phyloP scores from a whole-genome alignment of 495 filamentous ascomycete species.

The Podospora didyma region DNA sequence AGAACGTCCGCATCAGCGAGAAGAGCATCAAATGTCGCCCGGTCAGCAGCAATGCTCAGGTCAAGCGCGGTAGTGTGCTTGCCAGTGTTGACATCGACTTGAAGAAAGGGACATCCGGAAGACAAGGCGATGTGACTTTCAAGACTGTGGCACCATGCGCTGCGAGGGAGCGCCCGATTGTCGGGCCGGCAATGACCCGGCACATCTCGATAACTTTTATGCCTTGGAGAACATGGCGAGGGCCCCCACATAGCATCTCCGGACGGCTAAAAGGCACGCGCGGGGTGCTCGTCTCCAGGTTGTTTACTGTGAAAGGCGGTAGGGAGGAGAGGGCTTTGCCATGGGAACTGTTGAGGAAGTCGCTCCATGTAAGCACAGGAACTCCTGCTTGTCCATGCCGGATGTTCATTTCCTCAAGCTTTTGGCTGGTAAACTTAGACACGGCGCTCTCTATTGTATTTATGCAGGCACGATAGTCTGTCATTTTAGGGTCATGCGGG shows the following conservation, averaged over 20 bases:
- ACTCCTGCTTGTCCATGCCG: conserved; percentile 62
- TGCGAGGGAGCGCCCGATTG: conserved; percentile 60
- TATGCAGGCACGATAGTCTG: conserved; percentile 62
- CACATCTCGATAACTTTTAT: conserved; percentile 65
- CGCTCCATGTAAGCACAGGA: conserved; percentile 59
- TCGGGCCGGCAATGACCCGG: conserved; percentile 60
- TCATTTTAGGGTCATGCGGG: conserved; percentile 57
- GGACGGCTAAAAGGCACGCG: conserved; percentile 49
- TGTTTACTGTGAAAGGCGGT: conserved; percentile 23
- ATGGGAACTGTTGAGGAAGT: conserved; percentile 59
- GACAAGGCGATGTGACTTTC: conserved; percentile 63
- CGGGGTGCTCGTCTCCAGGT: conserved; percentile 22
- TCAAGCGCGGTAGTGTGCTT: conserved; percentile 55
- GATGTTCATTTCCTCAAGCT: conserved; percentile 63
- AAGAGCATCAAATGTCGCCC: conserved; percentile 54
- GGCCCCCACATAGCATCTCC: conserved; percentile 17
- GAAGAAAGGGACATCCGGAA: conserved; percentile 75
- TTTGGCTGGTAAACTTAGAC: conserved; percentile 54
- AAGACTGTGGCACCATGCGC: conserved; percentile 67
- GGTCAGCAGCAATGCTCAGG: conserved; percentile 50
- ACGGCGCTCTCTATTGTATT: conserved; percentile 64
- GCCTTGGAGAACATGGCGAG: conserved; percentile 45
- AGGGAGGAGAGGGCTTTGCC: conserved; percentile 34
- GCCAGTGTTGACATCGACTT: conserved; percentile 73
- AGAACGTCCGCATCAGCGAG: conserved; percentile 56